Base-by-base conservation (phyloP, 2,329 filamentous ascomycete species). In the Orbilia javanica region DNA sequence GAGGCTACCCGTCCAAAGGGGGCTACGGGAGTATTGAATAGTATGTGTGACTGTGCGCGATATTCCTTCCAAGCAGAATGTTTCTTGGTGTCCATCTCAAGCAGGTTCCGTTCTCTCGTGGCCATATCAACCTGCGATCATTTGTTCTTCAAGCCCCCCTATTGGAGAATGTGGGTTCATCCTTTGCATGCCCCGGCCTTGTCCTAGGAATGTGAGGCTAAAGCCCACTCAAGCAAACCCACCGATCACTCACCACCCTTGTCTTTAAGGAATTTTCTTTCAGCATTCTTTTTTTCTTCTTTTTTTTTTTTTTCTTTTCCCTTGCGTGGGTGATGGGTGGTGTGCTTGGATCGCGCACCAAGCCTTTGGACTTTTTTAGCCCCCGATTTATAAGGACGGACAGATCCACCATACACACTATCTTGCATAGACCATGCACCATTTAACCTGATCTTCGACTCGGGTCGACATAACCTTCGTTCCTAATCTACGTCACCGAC, bases 321-420 rank as follows among this genome's bases (percentile, higher is more conserved):
- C 15, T 44, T 57, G n/a, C n/a, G n/a, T n/a, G n/a, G n/a, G n/a
- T n/a, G n/a, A n/a, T 70, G 50, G 50, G 20, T 53, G 36, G 36
- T 39, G 36, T 57, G 50, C 50, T 57, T 57, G 36, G 46, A 76
- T 65, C 52, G 18, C 52, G 18, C 57, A 71, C 65, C 73, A 60
- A 25, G 42, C 55, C 44, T 34, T 67, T 70, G 69, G 66, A 68
- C 55, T 55, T 62, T 62, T 72, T 65, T 68, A 78, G 67, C 67
- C 67, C 73, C 74, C 74, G 67, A 72, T 78, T 78, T 77, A 78
- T 72, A 78, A 78, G 67, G 63, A 72, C 63, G 67, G 55, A 63
- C 74, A 67, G 74, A 78, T 72, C 74, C 74, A 66, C 73, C 60
- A 18, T n/a, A n/a, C 29, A 57, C 31, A 50, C 62, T 55, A 72